Percentiles rank a stretch among this genome's conserved stretches.
phyloP scores from a whole-genome alignment of 441 rosid species.

The Populus hybrid region DNA sequence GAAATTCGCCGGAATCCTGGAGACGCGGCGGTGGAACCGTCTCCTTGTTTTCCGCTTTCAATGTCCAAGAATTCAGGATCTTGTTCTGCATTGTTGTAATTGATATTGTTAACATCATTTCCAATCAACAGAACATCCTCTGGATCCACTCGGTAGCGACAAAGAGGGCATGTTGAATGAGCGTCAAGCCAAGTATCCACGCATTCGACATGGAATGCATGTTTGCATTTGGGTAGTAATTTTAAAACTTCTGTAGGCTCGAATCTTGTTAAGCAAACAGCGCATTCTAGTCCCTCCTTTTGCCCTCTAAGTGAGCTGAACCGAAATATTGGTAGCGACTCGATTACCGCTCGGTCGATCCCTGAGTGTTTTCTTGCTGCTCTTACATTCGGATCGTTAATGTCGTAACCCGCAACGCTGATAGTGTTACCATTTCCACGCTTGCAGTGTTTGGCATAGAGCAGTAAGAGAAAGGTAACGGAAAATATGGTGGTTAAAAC shows the following conservation, averaged over 20 bases:
- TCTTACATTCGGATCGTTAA: not conserved
- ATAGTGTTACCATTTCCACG: conserved; percentile 8
- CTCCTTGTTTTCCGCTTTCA: conserved; percentile 5
- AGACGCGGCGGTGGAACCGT: not conserved
- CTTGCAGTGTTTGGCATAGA: conserved; percentile 77
- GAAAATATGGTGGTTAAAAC: conserved; percentile 63
- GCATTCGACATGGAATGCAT: conserved; percentile 90
- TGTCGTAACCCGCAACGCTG: not conserved
- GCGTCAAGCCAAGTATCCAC: conserved; percentile 99
- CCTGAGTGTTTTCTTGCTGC: conserved; percentile 64
- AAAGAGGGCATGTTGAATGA: conserved; percentile 91
- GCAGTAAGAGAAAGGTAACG: conserved; percentile 71
- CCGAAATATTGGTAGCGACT: conserved; percentile 79
- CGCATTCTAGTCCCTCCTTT: conserved; percentile 80
- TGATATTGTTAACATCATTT: conserved; percentile 6
- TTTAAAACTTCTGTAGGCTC: conserved; percentile 57
- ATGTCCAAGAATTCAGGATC: not conserved
- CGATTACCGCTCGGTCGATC: conserved; percentile 62
- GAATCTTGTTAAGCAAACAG: conserved; percentile 67
- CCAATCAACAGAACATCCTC: conserved; percentile 69
- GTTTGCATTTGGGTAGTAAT: conserved; percentile 80
- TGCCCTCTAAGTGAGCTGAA: conserved; percentile 67
- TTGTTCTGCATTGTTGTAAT: not conserved
- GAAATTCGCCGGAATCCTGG: conserved; percentile 41
- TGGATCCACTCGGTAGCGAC: conserved; percentile 84